Conservation (phyloP, 768 basidiomycete genomes). For the Termitomyces sp. region DNA sequence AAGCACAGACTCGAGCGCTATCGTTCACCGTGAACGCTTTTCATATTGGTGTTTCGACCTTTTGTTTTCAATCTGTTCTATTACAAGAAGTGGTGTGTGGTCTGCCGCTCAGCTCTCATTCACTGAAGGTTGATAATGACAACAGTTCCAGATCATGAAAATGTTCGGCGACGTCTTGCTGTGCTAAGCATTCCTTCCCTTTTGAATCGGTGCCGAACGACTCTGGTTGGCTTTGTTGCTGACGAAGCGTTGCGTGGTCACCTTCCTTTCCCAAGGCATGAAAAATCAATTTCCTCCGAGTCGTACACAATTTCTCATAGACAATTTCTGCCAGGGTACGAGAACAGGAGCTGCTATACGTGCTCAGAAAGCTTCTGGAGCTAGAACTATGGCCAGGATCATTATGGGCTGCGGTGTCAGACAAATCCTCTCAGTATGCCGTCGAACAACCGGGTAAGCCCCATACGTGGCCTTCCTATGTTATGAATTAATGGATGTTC, state of each 20-base stretch:
- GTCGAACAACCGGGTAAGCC: constrained; percentile 52
- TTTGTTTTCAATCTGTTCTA: constrained; percentile 74
- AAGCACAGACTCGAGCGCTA: constrained; percentile 49
- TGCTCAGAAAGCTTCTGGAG: constrained; percentile 69
- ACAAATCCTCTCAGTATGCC: constrained; percentile 52
- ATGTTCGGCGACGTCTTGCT: constrained; percentile 60
- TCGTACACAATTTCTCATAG: not conserved
- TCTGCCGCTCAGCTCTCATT: not conserved
- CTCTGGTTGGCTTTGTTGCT: constrained; percentile 70
- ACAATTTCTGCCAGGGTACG: constrained; percentile 44
- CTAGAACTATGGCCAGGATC: constrained; percentile 72
- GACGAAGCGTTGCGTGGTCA: constrained; percentile 83
- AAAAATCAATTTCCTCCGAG: not conserved
- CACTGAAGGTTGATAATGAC: not conserved
- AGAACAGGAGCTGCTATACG: constrained; percentile 87
- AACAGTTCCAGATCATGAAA: constrained; percentile 46
- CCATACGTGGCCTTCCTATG: not conserved
- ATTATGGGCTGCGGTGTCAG: constrained; percentile 69
- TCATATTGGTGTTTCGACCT: constrained; percentile 92
- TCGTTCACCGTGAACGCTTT: constrained; percentile 76
- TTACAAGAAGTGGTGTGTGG: constrained; percentile 49
- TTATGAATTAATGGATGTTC: constrained; percentile 2
- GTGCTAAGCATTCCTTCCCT: constrained; percentile 66
- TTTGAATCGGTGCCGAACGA: constrained; percentile 66
- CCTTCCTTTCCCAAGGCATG: constrained; percentile 80